Evolutionary conservation across 2,329 filamentous ascomycete species (phyloP).

Genomic region (Ophiostoma pallidulum): DNA sequence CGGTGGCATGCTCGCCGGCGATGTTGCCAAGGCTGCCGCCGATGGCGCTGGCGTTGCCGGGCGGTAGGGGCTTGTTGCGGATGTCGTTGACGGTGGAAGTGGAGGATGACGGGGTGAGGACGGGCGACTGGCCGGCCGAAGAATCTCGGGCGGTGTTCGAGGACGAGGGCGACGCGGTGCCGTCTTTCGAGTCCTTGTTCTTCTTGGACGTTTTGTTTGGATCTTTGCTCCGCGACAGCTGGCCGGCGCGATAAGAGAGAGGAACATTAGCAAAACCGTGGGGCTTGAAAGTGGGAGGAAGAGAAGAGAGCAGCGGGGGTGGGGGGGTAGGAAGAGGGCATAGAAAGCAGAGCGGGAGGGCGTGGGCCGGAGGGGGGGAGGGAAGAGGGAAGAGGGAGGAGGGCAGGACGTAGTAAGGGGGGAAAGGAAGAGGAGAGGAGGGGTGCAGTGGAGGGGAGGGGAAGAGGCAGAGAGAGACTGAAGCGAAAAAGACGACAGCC

Average conservation of each 20-base stretch:
- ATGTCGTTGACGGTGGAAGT: conserved; percentile 77
- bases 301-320: conserved; percentile 3
- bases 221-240: conserved; percentile 88
- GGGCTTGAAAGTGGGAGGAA: too few relatives aligned
- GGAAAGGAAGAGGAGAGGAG: conserved; percentile 2
- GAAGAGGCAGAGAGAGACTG: background rate
- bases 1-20: conserved; percentile 3
- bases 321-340: conserved; percentile 12
- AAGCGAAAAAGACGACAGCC: too few relatives aligned
- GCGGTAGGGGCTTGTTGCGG: conserved; percentile 69
- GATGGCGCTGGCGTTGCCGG: conserved; percentile 37
- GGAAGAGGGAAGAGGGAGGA: too few relatives aligned
- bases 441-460: background rate
- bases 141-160: conserved; percentile 41
- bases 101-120: conserved; percentile 76
- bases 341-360: too few relatives aligned
- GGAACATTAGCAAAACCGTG: conserved; percentile 4
- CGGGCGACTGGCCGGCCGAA: conserved; percentile 47
- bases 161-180: conserved; percentile 70
- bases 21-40: conserved; percentile 30
- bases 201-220: conserved; percentile 74
- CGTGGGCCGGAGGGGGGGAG: too few relatives aligned
- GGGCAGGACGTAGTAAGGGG: too few relatives aligned
- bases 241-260: conserved; percentile 18
- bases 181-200: conserved; percentile 63